Percentiles rank a stretch among this genome's conserved stretches.
These are phyloP conservation scores for Hagleromyces aurorensis DNA, from an alignment of 805 yeast species.

Conservation along the genomic window DNA sequence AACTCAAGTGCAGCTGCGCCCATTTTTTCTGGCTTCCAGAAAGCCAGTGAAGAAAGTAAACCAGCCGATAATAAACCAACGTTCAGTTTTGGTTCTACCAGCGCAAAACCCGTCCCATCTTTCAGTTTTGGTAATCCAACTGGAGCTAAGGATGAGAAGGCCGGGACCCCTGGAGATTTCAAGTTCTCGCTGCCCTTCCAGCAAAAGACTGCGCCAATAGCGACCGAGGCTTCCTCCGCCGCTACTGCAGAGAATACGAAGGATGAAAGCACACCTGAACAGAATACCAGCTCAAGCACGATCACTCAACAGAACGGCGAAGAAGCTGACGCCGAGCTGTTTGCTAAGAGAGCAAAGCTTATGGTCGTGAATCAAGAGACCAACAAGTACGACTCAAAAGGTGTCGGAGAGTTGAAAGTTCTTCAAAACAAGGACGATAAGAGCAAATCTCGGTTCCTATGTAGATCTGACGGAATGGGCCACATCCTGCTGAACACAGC, in stretches of 20 bases:
- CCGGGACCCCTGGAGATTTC: slow-evolving; percentile 30
- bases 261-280: slow-evolving; percentile 24
- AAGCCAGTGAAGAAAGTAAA: slow-evolving; percentile 2
- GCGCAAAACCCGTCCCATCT: slow-evolving; percentile 16
- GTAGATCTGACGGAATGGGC: slow-evolving; percentile 85
- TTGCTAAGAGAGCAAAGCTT: slow-evolving; percentile 63
- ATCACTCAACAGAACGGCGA: slow-evolving; percentile 61
- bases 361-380: slow-evolving; percentile 49
- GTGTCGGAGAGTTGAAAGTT: slow-evolving; percentile 77
- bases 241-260: slow-evolving; percentile 12
- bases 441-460: slow-evolving; percentile 55
- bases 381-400: slow-evolving; percentile 51
- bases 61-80: slow-evolving; percentile 16
- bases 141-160: slow-evolving; percentile 15
- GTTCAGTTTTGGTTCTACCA: slow-evolving; percentile 25
- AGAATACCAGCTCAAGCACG: slow-evolving; percentile 36
- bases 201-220: slow-evolving; percentile 15
- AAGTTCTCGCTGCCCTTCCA: slow-evolving; percentile 30
- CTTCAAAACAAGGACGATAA: slow-evolving; percentile 51
- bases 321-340: slow-evolving; percentile 62
- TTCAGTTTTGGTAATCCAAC: slow-evolving; percentile 23
- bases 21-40: too few species aligned
- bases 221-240: slow-evolving; percentile 11
- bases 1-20: slow-evolving; percentile 1
- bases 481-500: slow-evolving; percentile 65